Base-by-base conservation (phyloP, 768 basidiomycete genomes). In the Amanita pseudoporphyria region DNA sequence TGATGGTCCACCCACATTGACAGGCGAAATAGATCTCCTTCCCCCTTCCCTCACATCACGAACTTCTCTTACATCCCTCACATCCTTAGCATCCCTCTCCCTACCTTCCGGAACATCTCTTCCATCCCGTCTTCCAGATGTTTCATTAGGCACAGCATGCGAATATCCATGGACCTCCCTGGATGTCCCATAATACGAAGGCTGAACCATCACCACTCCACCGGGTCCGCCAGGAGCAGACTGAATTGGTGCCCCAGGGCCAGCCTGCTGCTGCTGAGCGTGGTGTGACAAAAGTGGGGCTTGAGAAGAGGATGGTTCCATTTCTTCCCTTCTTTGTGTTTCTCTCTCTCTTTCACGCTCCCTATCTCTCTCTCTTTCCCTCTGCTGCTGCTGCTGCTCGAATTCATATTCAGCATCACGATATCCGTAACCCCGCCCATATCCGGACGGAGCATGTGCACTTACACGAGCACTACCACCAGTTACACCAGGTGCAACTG, bases 11-110 rank as follows among this genome's bases (percentile, higher is more conserved):
- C 50, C 36, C 22, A 63, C 51, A 35, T 60, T 63, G 21, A 64
- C 60, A 19, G 71, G 71, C n/a, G 71, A 71, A 13, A 63, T 60
- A 9, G 71, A 71, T 33, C 68, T 60, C 19, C 67, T 62, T 16
- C 61, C 33, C 13, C 36, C 46, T 3, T 47, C 46, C 33, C 45
- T 46, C 19, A 26, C 10, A 42, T 42, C 60, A 18, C 60, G 62
- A 6, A 16, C 52, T 6, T 45, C 50, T n/a, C 53, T 54, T 7
- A 53, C 53, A 26, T 49, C 53, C 49, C 56, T 51, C 47, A 49
- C 46, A 50, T 42, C 43, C 39, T 35, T 47, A 35, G 16, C 46
- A 22, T 35, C 46, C 36, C 32, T 39, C 3, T 47, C 51, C 16
- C 53, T 55, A 9, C 56, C 53, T 31, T 49, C 53, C 49, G 54